Base-by-base conservation (phyloP, 805 yeast species). In the Saccharomycopsis sp. region DNA sequence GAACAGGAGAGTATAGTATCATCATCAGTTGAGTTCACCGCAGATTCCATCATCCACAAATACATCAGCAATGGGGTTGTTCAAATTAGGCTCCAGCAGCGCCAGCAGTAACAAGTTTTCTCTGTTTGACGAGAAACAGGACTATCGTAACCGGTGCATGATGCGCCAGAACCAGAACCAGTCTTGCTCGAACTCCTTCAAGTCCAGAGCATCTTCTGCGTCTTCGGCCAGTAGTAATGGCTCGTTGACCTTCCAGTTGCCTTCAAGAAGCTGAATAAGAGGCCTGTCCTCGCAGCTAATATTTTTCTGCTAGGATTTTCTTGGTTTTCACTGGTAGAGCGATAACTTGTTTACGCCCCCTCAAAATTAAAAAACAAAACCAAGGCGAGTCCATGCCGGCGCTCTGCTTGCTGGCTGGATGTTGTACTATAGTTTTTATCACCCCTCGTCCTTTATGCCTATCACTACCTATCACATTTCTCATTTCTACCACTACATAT, bases 101-200 rank as follows among this genome's bases (percentile, higher is more conserved):
- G 40, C 47, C 23, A 16, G 40, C 20, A 23, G 55, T 14, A 44
- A 57, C 53, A 59, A 59, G 52, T 59, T 59, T 54, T 60, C 62
- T 2, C 51, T 52, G 34, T 59, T 59, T 59, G 60, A 59, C 51
- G 62, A 59, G 52, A 59, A 59, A 41, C 51, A 57, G n/a, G 62
- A 59, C 44, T 59, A 59, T 34, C 23, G 24, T n/a, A 54, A 53
- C 41, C 57, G 62, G 34, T 59, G 60, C 52, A 16, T 44, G n/a
- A 40, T 48, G 9, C 54, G 50, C 21, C 54, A 59, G 23, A 15
- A 29, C 5, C 29, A 14, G 12, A n/a, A 29, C 37, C 3, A 18
- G 37, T 16, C 15, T 7, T 24, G 23, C 23, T 23, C 59, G 18
- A 47, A 23, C 46, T 47, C 47, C 8, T 21, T 57, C 1, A 55